Evolutionary conservation across 768 basidiomycete genomes (phyloP), one percentile per base, ranked within the genome.

Genomic region (Infundibulicybe gibba): DNA sequence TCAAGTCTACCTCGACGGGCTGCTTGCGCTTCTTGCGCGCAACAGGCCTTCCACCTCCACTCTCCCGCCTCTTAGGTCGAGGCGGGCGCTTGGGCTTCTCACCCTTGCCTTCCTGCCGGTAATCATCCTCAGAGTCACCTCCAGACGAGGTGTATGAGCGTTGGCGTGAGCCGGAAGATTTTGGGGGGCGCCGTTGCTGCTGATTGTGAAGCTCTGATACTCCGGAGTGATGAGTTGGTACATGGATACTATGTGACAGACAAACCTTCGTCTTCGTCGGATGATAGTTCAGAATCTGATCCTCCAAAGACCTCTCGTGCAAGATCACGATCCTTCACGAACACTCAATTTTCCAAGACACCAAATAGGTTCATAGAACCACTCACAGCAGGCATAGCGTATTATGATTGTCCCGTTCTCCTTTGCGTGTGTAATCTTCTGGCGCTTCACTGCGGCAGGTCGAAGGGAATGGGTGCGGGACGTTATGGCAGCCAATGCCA

Each of bases 281-380:
- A 81, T 0, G 89, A 91, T 8, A 91, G 79, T 51, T 94, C 92
- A 3, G 90, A 90, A 56, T 87, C 87, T 14, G 83, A 85, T 33
- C 86, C 86, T 50, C 87, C 90, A 58, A 92, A 93, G 48, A 91
- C 85, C 57, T 85, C 83, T 43, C 79, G 81, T 48, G 78, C 83
- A 31, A 85, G 80, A 43, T 72, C 68, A 17, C 47, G 40, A 8
- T 49, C 51, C 56, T 55, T 16, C 33, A 25, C 8, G 3, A 8
- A 8, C 8, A 8, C 8, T 25, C 25, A 25, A 25, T 25, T 25
- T n/a, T 25, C 3, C 25, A 25, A 25, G 25, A 25, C 25, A 25
- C 8, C 8, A 25, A 3, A 25, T 9, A n/a, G 45, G 14, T 8
- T 8, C 20, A 40, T 13, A 43, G 6, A 20, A 12, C 25, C 40